Percentiles rank a stretch among this genome's conserved stretches.
These are phyloP conservation scores for Penicillium arizonense DNA, from an alignment of 495 filamentous ascomycete species.

Conservation along the genomic window DNA sequence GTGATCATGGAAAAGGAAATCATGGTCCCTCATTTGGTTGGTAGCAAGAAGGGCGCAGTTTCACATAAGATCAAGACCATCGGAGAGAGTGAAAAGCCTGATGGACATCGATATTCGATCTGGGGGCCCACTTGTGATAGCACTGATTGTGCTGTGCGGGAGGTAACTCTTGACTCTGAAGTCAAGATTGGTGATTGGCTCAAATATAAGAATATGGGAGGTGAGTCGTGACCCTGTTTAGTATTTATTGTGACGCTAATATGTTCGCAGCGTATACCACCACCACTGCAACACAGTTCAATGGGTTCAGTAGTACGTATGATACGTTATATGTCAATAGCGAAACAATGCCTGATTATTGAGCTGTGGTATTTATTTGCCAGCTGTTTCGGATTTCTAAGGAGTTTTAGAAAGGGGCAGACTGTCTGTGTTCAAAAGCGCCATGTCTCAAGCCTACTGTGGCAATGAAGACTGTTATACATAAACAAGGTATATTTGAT, in stretches of 20 bases:
- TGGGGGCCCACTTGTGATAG: constrained; percentile 41
- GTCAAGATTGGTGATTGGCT: constrained; percentile 35
- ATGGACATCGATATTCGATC: constrained; percentile 24
- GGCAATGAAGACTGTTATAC: too few relatives aligned
- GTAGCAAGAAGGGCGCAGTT: neutral
- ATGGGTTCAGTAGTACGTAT: constrained; percentile 24
- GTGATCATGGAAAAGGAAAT: constrained; percentile 23
- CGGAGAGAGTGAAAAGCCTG: neutral
- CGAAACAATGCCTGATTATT: constrained; percentile 6
- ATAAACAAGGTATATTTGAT: too few relatives aligned
- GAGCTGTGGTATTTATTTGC: neutral
- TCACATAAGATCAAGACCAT: neutral
- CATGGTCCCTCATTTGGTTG: constrained; percentile 12
- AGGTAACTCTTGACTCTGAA: constrained; percentile 17
- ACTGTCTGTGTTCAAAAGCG: neutral
- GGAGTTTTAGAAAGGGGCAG: neutral
- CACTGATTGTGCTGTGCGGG: constrained; percentile 22
- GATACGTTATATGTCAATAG: constrained; percentile 18
- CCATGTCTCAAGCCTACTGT: too few relatives aligned
- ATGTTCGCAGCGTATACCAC: constrained; percentile 19
- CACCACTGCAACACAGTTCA: constrained; percentile 27
- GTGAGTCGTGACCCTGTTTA: constrained; percentile 5
- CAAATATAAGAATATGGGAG: constrained; percentile 34
- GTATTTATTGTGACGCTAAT: neutral
- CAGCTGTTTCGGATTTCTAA: neutral